Evolutionary conservation across 371 early-diverging fungal species (phyloP).

Genomic region (Mortierella sp.): DNA sequence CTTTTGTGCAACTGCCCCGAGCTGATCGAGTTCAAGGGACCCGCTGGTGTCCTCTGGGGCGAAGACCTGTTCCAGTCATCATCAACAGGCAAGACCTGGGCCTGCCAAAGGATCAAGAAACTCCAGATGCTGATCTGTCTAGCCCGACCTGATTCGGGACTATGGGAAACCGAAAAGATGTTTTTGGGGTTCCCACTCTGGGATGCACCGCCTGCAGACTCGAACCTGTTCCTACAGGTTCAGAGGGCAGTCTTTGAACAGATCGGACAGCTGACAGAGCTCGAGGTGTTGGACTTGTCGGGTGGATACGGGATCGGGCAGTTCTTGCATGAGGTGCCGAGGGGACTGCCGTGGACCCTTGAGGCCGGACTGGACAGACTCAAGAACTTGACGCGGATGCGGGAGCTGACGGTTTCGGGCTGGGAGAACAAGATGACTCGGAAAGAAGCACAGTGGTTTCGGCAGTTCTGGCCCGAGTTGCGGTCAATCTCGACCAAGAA

Average conservation of each 20-base stretch:
- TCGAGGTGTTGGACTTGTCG: conserved; percentile 7
- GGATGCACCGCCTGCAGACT: conserved; percentile 1
- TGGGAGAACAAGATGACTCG: conserved; percentile 28
- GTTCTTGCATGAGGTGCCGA: conserved; percentile 15
- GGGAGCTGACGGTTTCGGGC: conserved; percentile 9
- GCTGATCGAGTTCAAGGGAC: conserved; percentile 29
- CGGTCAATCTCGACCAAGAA: conserved; percentile 16
- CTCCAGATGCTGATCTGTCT: conserved; percentile 29
- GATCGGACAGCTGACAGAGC: conserved; percentile 6
- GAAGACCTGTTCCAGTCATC: conserved; percentile 22
- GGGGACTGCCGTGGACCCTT: conserved; percentile 14
- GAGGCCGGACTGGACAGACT: conserved; percentile 12
- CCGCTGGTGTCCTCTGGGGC: conserved; percentile 34
- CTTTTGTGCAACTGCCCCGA: conserved; percentile 28
- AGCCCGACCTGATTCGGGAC: conserved; percentile 36
- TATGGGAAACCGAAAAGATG: conserved; percentile 20
- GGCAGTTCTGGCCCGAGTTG: conserved; percentile 17
- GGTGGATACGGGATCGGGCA: conserved; percentile 8
- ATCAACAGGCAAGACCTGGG: conserved; percentile 17
- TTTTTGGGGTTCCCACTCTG: neutral
- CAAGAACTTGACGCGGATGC: conserved; percentile 5
- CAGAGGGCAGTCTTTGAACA: conserved; percentile 9
- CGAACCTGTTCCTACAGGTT: conserved; percentile 16
- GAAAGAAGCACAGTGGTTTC: conserved; percentile 15
- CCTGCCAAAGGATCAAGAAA: conserved; percentile 19